A percentile compares a stretch with the other conserved stretches of the same genome.
phyloP scores from a whole-genome alignment of 345 rosid species.

The Moricandia moricandioides region DNA sequence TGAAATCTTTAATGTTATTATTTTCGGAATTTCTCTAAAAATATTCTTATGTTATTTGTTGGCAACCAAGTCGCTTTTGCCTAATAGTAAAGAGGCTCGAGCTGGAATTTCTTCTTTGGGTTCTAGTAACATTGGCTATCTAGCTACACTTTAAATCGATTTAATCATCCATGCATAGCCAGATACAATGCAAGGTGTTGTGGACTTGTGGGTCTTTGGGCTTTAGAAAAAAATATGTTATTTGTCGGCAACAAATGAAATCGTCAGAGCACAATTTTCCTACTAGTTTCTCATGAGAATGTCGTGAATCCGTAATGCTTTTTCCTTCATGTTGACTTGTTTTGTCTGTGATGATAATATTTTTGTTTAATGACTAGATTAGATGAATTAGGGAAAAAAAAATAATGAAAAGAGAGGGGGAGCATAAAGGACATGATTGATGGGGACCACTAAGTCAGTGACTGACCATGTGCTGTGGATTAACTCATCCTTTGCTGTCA shows the following conservation, averaged over 20 bases:
- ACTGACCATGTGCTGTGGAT: conserved; percentile 23
- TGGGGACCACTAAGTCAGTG: conserved; percentile 31
- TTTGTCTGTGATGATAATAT: not conserved
- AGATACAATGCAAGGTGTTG: too few species aligned
- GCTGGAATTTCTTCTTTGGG: too few species aligned
- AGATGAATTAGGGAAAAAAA: not conserved
- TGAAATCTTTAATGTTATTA: too few species aligned
- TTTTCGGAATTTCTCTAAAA: too few species aligned
- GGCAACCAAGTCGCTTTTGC: too few species aligned
- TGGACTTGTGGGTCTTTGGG: too few species aligned
- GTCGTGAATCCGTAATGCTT: not conserved
- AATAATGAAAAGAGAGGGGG: conserved; percentile 8
- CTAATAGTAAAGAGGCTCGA: too few species aligned
- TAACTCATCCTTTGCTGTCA: conserved; percentile 42
- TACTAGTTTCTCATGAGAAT: not conserved
- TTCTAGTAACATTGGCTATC: too few species aligned
- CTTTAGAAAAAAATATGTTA: not conserved
- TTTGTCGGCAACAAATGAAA: not conserved
- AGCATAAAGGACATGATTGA: conserved; percentile 19
- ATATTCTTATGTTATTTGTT: not conserved
- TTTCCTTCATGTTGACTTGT: not conserved
- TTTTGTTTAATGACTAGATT: conserved; percentile 1
- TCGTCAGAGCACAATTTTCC: not conserved
- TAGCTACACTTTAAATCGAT: not conserved
- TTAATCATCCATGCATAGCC: too few species aligned